These are phyloP conservation scores for Linnemannia exigua DNA, from an alignment of 192 early-diverging fungal genomes.

Conservation along the genomic window DNA sequence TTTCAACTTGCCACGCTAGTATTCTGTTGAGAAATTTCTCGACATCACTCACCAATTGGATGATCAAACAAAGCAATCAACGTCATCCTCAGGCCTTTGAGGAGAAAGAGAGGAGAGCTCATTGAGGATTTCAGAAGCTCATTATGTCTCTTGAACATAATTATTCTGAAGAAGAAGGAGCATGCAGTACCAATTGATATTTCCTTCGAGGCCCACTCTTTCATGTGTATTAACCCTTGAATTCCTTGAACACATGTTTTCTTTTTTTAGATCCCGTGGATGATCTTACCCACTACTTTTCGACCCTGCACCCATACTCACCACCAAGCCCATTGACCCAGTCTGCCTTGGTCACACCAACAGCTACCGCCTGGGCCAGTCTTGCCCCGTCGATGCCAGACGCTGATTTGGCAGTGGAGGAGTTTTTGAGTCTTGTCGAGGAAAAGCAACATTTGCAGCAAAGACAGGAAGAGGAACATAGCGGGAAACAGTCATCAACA, in stretches of 20 bases:
- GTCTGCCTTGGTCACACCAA: constrained; percentile 18
- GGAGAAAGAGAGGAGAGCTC: too few relatives aligned
- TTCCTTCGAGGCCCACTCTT: neutral
- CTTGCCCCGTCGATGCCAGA: constrained; percentile 19
- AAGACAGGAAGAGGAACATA: neutral
- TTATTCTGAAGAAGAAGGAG: too few relatives aligned
- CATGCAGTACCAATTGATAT: neutral
- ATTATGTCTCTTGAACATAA: neutral
- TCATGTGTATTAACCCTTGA: neutral
- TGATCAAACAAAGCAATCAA: neutral
- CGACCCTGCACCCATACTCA: constrained; percentile 56
- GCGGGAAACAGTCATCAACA: neutral
- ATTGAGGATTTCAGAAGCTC: neutral
- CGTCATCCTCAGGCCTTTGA: too few relatives aligned
- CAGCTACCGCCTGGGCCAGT: constrained; percentile 49
- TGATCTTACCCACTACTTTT: constrained; percentile 54
- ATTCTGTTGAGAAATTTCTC: neutral
- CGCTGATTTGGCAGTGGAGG: constrained; percentile 20
- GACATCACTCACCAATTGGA: neutral
- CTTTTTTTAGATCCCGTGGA: constrained; percentile 47
- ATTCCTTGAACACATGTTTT: neutral
- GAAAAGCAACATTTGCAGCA: neutral
- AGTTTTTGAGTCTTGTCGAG: constrained; percentile 22
- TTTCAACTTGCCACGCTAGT: neutral
- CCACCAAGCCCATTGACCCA: constrained; percentile 26